Evolutionary conservation across 768 basidiomycete species (phyloP), one percentile per base, ranked within the genome.

Genomic region (Fomitopsis pulvina): DNA sequence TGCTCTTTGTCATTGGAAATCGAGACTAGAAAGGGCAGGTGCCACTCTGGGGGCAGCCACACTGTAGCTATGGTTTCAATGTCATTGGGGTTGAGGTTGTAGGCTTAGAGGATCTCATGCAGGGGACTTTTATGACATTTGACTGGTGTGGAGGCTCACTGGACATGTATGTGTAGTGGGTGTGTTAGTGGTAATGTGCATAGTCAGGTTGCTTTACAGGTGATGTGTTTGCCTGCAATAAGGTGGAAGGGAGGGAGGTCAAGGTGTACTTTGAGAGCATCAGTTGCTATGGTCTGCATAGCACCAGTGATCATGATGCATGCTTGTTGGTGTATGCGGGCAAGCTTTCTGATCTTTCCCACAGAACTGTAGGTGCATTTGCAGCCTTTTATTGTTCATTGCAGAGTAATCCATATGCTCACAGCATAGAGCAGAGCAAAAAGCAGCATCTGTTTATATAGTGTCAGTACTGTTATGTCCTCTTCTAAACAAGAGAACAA

Each of bases 381-480:
- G 10, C 45, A 44, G 4, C 49, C 53, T 5, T 18, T 4, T 9
- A 53, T 28, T 14, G 3, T 22, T 14, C 42, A 30, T 14, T 46
- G 6, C 4, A 50, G 53, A 2, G 49, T 47, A 0, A 50, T n/a
- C 27, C 43, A 54, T 0, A 40, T 32, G 41, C 51, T 50, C 5
- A 41, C 49, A 2, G 53, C 63, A 45, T 70, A 71, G n/a, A 66
- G 54, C 53, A 69, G 65, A 25, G 59, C 61, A 0, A 66, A 65
- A 2, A 65, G 43, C 0, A 57, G 59, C 0, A 62, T 52, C 1
- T 59, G 34, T 20, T 8, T 9, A n/a, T n/a, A n/a, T n/a, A n/a
- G n/a, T n/a, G n/a, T n/a, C n/a, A n/a, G n/a, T n/a, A n/a, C n/a
- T n/a, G n/a, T n/a, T n/a, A n/a, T n/a, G n/a, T n/a, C n/a, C n/a